phyloP scores from a whole-genome alignment of 371 early-diverging fungal species.

The Umbelopsis sp. region DNA sequence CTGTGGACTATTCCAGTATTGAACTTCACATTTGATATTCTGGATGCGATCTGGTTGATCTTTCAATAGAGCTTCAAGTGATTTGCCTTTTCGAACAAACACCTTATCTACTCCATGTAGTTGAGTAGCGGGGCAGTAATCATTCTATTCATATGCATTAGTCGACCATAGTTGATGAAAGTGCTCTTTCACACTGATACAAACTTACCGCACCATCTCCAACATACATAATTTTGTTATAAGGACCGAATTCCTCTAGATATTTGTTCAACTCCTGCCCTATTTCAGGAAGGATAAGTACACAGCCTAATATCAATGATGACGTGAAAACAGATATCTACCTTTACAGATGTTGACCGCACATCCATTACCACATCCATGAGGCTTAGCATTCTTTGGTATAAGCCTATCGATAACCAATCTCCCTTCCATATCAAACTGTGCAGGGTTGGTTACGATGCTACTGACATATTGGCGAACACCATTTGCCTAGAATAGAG shows the following conservation, averaged over 20 bases:
- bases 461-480: slow-evolving; percentile 55
- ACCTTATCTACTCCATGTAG: slow-evolving; percentile 32
- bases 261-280: slow-evolving; percentile 45
- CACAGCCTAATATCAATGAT: background rate
- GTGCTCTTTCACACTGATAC: background rate
- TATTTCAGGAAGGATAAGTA: background rate
- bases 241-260: slow-evolving; percentile 35
- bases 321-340: background rate
- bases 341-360: slow-evolving; percentile 81
- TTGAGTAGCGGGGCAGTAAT: slow-evolving; percentile 47
- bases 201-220: slow-evolving; percentile 47
- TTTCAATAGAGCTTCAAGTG: slow-evolving; percentile 22
- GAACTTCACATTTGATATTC: slow-evolving; percentile 24
- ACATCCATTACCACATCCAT: slow-evolving; percentile 68
- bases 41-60: slow-evolving; percentile 20
- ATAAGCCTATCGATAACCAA: slow-evolving; percentile 58
- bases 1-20: slow-evolving; percentile 26
- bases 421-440: slow-evolving; percentile 55
- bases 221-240: slow-evolving; percentile 40
- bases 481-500: slow-evolving; percentile 49
- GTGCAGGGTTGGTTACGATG: slow-evolving; percentile 77
- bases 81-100: slow-evolving; percentile 28
- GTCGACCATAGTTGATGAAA: background rate
- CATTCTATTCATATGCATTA: slow-evolving; percentile 29
- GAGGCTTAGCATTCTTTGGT: slow-evolving; percentile 48